A percentile compares a stretch with the other conserved stretches of the same genome.
Evolutionary conservation across 2,329 filamentous ascomycete species (phyloP).

Genomic region (Calcarisporium arbuscula): DNA sequence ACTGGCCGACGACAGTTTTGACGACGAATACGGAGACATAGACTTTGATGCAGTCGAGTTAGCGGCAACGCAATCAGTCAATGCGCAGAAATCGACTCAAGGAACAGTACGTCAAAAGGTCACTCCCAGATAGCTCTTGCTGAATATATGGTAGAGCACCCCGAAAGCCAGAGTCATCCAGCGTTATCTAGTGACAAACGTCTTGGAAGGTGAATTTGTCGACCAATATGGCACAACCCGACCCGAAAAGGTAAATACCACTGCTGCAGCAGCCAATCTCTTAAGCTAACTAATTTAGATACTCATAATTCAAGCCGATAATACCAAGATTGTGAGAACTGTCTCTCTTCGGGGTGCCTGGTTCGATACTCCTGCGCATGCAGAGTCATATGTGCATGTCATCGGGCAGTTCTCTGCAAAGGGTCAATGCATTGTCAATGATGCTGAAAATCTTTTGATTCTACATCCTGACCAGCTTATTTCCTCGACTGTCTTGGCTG

Average conservation of each 20-base stretch:
- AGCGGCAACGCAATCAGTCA: slow-evolving; percentile 61
- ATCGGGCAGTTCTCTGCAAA: slow-evolving; percentile 67
- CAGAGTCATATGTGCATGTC: slow-evolving; percentile 76
- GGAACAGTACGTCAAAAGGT: slow-evolving; percentile 30
- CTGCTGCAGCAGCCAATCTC: neutral
- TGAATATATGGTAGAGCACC: slow-evolving; percentile 63
- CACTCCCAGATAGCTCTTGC: slow-evolving; percentile 33
- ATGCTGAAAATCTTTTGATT: slow-evolving; percentile 77
- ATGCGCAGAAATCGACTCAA: slow-evolving; percentile 19
- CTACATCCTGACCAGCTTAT: slow-evolving; percentile 93
- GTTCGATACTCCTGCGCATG: slow-evolving; percentile 71
- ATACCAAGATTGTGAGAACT: slow-evolving; percentile 55
- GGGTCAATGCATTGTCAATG: slow-evolving; percentile 76
- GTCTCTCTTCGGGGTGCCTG: slow-evolving; percentile 81
- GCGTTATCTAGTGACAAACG: slow-evolving; percentile 74
- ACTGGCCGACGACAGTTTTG: too few relatives aligned
- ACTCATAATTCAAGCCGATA: slow-evolving; percentile 75
- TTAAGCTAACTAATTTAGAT: slow-evolving; percentile 44
- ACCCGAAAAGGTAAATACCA: slow-evolving; percentile 60
- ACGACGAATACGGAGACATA: slow-evolving; percentile 59
- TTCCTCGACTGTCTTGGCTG: slow-evolving; percentile 91
- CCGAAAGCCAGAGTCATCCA: slow-evolving; percentile 70
- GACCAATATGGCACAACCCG: slow-evolving; percentile 53
- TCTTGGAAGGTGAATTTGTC: slow-evolving; percentile 62
- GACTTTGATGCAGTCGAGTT: slow-evolving; percentile 74